A percentile compares a stretch with the other conserved stretches of the same genome.
Evolutionary conservation across 164 flowering plant genomes (phyloP).

Genomic region (Santalum album): DNA sequence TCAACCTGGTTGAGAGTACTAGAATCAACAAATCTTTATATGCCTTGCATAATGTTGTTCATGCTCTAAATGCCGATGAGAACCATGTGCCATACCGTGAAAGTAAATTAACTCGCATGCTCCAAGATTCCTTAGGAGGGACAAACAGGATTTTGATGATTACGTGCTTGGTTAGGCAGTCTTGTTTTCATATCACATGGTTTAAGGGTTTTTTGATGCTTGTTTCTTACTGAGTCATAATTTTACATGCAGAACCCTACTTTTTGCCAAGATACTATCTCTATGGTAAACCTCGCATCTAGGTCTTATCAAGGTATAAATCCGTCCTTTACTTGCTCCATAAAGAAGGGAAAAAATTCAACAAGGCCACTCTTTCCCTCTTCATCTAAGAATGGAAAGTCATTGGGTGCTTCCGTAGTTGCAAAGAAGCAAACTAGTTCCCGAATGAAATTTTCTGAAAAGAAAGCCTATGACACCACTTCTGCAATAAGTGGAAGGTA

Average conservation of each 20-base stretch:
- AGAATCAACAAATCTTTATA: slow-evolving; percentile 45
- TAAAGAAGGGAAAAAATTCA: slow-evolving; percentile 24
- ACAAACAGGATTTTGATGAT: slow-evolving; percentile 34
- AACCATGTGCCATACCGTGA: slow-evolving; percentile 61
- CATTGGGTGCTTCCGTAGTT: slow-evolving; percentile 15
- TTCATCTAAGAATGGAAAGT: slow-evolving; percentile 14
- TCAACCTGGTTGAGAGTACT: slow-evolving; percentile 28
- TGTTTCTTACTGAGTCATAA: background rate
- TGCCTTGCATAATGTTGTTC: slow-evolving; percentile 50
- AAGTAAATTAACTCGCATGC: slow-evolving; percentile 57
- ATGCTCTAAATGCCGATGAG: slow-evolving; percentile 47
- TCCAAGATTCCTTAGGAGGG: slow-evolving; percentile 63
- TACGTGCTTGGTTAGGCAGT: slow-evolving; percentile 55
- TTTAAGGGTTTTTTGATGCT: background rate
- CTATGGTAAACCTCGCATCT: slow-evolving; percentile 42
- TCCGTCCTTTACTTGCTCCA: slow-evolving; percentile 14
- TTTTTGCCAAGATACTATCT: slow-evolving; percentile 53
- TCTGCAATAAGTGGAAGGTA: slow-evolving; percentile 27
- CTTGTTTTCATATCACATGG: background rate
- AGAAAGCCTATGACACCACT: slow-evolving; percentile 9
- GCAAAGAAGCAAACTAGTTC: slow-evolving; percentile 22
- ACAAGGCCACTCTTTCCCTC: slow-evolving; percentile 10
- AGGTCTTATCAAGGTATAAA: slow-evolving; percentile 30
- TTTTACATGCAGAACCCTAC: slow-evolving; percentile 33
- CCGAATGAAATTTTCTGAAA: slow-evolving; percentile 15